These are phyloP conservation scores for Angomonas ambiguus DNA, from an alignment of 208 protist species.

Conservation along the genomic window DNA sequence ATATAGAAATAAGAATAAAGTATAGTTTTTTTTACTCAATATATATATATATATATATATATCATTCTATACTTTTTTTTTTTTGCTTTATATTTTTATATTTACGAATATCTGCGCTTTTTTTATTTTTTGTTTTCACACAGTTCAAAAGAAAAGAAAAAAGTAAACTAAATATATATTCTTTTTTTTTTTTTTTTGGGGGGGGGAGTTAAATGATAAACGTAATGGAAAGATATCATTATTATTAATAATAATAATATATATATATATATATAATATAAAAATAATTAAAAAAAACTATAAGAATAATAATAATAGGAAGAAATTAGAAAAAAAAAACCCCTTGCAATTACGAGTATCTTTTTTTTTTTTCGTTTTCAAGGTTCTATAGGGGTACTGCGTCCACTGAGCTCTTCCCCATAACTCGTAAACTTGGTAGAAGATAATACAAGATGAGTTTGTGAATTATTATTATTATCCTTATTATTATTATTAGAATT, in stretches of 20 bases:
- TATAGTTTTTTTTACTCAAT: neutral
- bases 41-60: neutral
- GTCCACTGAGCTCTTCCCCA: too few species aligned
- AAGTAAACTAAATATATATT: neutral
- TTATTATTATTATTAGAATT: neutral
- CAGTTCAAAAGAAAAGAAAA: neutral
- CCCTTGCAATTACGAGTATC: too few species aligned
- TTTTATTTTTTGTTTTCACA: neutral
- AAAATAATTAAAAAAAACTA: neutral
- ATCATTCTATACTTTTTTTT: constrained; percentile 1
- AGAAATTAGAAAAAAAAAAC: constrained; percentile 9
- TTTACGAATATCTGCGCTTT: neutral
- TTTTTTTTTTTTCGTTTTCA: too few species aligned
- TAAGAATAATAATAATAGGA: neutral
- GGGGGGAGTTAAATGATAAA: neutral
- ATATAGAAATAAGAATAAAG: neutral
- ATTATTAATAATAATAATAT: neutral
- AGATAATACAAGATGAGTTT: too few species aligned
- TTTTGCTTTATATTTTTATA: neutral
- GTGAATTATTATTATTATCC: neutral
- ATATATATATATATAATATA: neutral
- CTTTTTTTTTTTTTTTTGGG: constrained; percentile 7
- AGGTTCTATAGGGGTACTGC: too few species aligned
- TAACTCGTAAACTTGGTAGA: too few species aligned
- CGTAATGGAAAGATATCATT: constrained; percentile 6